phyloP scores from a whole-genome alignment of 345 rosid species.

The Hevea brasiliensis region DNA sequence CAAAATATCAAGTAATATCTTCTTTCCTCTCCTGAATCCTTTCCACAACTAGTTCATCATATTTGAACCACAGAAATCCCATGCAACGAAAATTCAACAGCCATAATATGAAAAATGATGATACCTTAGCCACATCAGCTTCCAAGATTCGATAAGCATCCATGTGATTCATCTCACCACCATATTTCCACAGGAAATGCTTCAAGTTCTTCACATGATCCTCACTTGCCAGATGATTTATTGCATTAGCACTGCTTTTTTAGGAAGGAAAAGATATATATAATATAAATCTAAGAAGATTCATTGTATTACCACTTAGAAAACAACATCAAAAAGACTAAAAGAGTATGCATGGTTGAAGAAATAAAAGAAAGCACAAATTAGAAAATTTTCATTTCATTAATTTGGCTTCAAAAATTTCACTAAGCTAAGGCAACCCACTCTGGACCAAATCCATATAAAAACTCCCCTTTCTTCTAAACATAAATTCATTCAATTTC shows the following conservation, averaged over 20 bases:
- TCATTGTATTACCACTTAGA: not conserved
- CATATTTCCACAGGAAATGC: conserved; percentile 77
- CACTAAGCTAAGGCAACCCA: not conserved
- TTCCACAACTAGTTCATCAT: not conserved
- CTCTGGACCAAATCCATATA: not conserved
- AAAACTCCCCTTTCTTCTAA: not conserved
- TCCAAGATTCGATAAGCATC: conserved; percentile 56
- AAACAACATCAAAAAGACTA: not conserved
- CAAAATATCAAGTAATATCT: not conserved
- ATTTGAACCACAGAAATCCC: not conserved
- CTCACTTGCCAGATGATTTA: conserved; percentile 60
- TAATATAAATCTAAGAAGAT: conserved; percentile 12
- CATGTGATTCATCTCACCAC: conserved; percentile 54
- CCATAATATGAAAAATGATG: not conserved
- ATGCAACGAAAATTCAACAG: not conserved
- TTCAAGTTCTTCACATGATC: conserved; percentile 74
- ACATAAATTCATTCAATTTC: not conserved
- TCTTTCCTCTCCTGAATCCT: not conserved
- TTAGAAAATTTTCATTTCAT: not conserved
- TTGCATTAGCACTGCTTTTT: conserved; percentile 59
- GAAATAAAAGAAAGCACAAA: not conserved
- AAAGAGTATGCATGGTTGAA: no score
- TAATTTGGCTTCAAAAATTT: not conserved
- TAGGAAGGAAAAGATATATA: not conserved
- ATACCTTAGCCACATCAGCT: conserved; percentile 65